phyloP scores from a whole-genome alignment of 1,284 basidiomycete genomes.

The Polyporus tsugae region DNA sequence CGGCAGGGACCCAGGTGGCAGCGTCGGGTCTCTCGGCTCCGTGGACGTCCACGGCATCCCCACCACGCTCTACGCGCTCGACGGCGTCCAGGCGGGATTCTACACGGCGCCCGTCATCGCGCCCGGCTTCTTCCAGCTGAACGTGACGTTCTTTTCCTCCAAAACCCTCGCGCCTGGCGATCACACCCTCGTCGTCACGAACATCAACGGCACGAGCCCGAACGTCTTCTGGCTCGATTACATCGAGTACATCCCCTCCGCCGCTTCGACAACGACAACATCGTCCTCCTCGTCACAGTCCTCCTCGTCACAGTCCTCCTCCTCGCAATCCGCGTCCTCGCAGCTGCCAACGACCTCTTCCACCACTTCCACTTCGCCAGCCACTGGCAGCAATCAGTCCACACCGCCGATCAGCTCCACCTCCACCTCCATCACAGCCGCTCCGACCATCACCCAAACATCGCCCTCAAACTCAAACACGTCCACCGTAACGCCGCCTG shows the following conservation, averaged over 20 bases:
- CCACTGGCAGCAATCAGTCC: not conserved
- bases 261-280: not conserved
- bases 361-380: not conserved
- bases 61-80: conserved; percentile 25
- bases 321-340: not conserved
- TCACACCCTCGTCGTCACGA: conserved; percentile 31
- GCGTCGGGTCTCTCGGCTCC: conserved; percentile 30
- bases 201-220: conserved; percentile 33
- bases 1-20: conserved; percentile 25
- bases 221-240: conserved; percentile 34
- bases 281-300: too few species aligned
- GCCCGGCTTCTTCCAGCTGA: conserved; percentile 11
- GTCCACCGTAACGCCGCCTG: too few species aligned
- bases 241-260: conserved; percentile 21
- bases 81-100: conserved; percentile 15
- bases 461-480: too few species aligned
- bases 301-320: too few species aligned
- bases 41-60: conserved; percentile 28
- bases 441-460: too few species aligned
- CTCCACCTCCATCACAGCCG: too few species aligned
- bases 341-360: not conserved
- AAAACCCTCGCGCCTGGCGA: conserved; percentile 21
- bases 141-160: conserved; percentile 30
- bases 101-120: conserved; percentile 21
- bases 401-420: too few species aligned